These are phyloP conservation scores for Bipolaris oryzae DNA, from an alignment of 2,329 filamentous ascomycete species.

Conservation along the genomic window DNA sequence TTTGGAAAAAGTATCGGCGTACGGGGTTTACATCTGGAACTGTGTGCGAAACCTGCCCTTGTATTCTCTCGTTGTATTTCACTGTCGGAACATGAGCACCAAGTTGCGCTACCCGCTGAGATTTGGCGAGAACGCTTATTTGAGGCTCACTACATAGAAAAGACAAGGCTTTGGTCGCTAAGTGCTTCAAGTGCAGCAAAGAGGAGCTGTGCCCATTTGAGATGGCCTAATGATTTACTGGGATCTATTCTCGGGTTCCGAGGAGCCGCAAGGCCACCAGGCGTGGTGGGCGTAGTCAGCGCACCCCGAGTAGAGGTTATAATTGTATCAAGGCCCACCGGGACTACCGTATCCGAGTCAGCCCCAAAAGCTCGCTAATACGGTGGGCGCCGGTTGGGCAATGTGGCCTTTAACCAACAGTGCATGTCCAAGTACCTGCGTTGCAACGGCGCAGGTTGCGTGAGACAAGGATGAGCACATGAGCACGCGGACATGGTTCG, in stretches of 20 bases:
- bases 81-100: slow-evolving; percentile 7
- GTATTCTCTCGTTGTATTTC: slow-evolving; percentile 19
- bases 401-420: slow-evolving; percentile 10
- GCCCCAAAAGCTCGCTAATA: neutral
- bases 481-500: neutral
- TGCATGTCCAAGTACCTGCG: neutral
- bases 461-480: slow-evolving; percentile 5
- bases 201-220: neutral
- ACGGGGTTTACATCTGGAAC: slow-evolving; percentile 16
- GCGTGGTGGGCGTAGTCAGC: neutral
- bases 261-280: neutral
- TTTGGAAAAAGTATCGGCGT: slow-evolving; percentile 23
- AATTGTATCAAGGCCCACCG: neutral
- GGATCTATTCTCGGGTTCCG: neutral
- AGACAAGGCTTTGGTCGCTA: neutral
- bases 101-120: neutral
- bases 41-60: slow-evolving; percentile 8
- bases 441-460: neutral
- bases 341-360: slow-evolving; percentile 3
- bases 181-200: neutral
- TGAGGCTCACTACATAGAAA: slow-evolving; percentile 10
- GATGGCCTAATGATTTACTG: neutral
- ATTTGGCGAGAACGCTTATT: neutral
- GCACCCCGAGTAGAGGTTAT: neutral
- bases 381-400: neutral